phyloP scores from a whole-genome alignment of 805 yeast species.

The Lipomyces yamanashiensis region DNA sequence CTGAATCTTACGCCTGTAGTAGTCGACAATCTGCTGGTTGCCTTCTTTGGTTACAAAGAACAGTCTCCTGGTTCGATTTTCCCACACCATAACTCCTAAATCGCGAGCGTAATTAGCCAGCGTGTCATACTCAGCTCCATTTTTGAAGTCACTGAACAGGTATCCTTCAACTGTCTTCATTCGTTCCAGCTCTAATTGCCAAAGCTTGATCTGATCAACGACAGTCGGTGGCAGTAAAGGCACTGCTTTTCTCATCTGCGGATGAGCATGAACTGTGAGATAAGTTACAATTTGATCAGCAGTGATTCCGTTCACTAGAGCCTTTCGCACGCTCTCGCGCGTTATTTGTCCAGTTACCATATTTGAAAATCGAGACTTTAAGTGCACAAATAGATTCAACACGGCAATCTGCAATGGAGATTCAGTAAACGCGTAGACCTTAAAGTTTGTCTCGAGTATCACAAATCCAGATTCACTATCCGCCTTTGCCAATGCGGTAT shows the following conservation, averaged over 20 bases:
- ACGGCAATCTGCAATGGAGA: slow-evolving; percentile 96
- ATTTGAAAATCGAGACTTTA: slow-evolving; percentile 82
- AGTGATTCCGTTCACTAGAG: slow-evolving; percentile 85
- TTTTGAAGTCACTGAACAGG: slow-evolving; percentile 82
- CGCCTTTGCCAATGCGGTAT: slow-evolving; percentile 56
- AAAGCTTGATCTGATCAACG: slow-evolving; percentile 90
- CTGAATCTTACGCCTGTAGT: slow-evolving; percentile 61
- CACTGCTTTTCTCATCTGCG: slow-evolving; percentile 75
- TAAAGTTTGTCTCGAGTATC: slow-evolving; percentile 91
- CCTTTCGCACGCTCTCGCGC: slow-evolving; percentile 85
- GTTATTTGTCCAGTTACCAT: slow-evolving; percentile 94
- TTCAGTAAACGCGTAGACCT: slow-evolving; percentile 58
- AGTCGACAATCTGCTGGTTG: slow-evolving; percentile 86
- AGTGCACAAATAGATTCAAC: slow-evolving; percentile 81
- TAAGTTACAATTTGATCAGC: slow-evolving; percentile 93
- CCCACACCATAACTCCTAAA: slow-evolving; percentile 91
- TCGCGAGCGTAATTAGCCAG: slow-evolving; percentile 82
- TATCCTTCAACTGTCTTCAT: slow-evolving; percentile 86
- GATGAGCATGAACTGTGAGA: slow-evolving; percentile 89
- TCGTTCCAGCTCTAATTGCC: slow-evolving; percentile 97
- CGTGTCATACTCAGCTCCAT: slow-evolving; percentile 72
- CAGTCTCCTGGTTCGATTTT: slow-evolving; percentile 65
- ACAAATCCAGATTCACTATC: slow-evolving; percentile 62
- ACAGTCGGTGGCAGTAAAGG: slow-evolving; percentile 90
- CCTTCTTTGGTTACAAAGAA: slow-evolving; percentile 91